These are phyloP conservation scores for Xerocomus spinulosus DNA, from an alignment of 768 basidiomycete species.

Conservation along the genomic window DNA sequence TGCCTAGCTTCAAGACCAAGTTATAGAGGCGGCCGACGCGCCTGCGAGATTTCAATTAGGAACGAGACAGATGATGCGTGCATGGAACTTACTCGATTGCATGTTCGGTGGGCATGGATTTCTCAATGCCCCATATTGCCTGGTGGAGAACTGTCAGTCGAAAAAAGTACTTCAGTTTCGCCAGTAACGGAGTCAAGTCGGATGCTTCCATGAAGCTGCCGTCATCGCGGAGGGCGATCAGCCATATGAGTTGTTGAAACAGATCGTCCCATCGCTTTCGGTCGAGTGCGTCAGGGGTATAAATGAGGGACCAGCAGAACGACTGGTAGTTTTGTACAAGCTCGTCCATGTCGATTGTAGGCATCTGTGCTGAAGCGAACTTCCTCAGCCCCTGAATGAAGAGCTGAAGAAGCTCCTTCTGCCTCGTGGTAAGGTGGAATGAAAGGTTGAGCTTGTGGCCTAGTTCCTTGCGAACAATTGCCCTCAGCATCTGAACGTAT, in stretches of 20 bases:
- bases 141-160: neutral
- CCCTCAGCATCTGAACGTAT: too few species aligned
- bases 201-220: slow-evolving; percentile 1
- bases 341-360: too few species aligned
- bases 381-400: too few species aligned
- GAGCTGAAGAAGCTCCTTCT: too few species aligned
- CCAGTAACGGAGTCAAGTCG: neutral
- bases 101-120: too few species aligned
- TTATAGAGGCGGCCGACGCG: neutral
- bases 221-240: neutral
- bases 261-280: neutral
- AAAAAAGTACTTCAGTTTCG: slow-evolving; percentile 5
- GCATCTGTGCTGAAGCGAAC: too few species aligned
- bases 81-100: neutral
- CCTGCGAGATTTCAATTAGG: too few species aligned
- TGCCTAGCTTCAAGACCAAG: neutral
- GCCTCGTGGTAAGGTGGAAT: too few species aligned
- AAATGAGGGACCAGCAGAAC: neutral
- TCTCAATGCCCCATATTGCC: too few species aligned
- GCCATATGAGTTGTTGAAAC: neutral
- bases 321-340: neutral
- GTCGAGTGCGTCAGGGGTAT: neutral
- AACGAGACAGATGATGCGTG: too few species aligned
- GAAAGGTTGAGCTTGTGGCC: too few species aligned
- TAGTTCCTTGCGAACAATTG: too few species aligned